Evolutionary conservation across 495 filamentous ascomycete species (phyloP).

Genomic region (Trichoderma gamsii): DNA sequence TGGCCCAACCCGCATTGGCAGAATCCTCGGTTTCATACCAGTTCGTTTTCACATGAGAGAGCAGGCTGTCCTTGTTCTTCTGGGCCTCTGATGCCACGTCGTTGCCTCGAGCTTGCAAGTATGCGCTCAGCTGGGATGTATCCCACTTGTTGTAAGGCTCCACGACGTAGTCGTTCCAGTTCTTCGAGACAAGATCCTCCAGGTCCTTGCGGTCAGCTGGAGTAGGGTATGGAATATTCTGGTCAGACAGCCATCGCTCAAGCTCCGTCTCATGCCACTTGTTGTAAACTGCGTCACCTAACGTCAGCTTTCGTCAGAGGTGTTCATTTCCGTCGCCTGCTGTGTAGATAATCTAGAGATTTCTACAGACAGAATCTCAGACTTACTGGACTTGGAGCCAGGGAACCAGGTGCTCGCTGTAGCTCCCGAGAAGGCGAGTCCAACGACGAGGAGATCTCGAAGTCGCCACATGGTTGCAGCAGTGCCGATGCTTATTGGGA

Average conservation of each 20-base stretch:
- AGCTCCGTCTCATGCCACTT: conserved; percentile 98
- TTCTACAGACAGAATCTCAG: too few relatives aligned
- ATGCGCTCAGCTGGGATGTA: conserved; percentile 53
- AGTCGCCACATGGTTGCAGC: conserved; percentile 15
- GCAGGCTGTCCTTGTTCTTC: conserved; percentile 57
- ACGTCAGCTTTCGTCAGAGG: neutral
- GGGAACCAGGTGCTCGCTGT: conserved; percentile 17
- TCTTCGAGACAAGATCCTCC: conserved; percentile 74
- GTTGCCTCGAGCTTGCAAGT: conserved; percentile 61
- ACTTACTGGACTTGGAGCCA: conserved; percentile 15
- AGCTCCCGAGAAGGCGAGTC: conserved; percentile 9
- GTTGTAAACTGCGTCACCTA: conserved; percentile 68
- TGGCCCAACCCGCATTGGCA: conserved; percentile 59
- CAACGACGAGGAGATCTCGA: conserved; percentile 3
- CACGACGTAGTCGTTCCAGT: conserved; percentile 71
- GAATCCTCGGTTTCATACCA: conserved; percentile 77
- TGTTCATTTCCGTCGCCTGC: neutral
- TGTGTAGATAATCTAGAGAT: neutral
- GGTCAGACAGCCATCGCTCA: conserved; percentile 92
- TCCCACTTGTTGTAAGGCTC: conserved; percentile 70
- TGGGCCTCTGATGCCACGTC: conserved; percentile 57
- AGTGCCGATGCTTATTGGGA: neutral
- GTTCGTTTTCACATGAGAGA: conserved; percentile 58
- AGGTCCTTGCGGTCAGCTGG: conserved; percentile 83
- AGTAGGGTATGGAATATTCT: conserved; percentile 79